These are phyloP conservation scores for Neonothopanus nambi DNA, from an alignment of 1,284 basidiomycete genomes.

Conservation along the genomic window DNA sequence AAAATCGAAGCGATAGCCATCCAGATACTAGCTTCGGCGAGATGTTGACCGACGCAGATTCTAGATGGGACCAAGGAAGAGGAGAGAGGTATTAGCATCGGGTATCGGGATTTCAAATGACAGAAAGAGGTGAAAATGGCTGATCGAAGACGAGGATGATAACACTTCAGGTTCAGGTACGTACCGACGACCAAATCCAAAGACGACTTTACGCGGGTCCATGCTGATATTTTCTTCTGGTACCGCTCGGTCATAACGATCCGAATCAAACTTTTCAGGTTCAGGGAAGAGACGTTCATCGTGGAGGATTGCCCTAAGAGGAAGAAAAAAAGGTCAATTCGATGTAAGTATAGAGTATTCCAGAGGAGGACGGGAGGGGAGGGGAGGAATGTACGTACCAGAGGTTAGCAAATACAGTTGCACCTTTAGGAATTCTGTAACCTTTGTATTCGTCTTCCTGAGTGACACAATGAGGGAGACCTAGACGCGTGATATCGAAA, in stretches of 20 bases:
- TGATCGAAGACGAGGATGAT: too few species aligned
- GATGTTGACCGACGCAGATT: constrained; percentile 5
- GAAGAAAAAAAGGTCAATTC: not conserved
- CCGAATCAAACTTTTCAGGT: not conserved
- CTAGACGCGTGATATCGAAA: not conserved
- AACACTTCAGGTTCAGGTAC: too few species aligned
- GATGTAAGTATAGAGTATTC: too few species aligned
- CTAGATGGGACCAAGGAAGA: not conserved
- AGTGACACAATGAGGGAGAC: not conserved
- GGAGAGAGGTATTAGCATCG: too few species aligned
- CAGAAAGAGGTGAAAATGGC: too few species aligned
- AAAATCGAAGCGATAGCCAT: not conserved
- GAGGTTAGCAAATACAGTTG: not conserved
- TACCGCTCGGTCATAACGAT: not conserved
- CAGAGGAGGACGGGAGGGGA: too few species aligned
- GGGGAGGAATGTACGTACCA: not conserved
- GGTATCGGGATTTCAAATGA: too few species aligned
- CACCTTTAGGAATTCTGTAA: constrained; percentile 3
- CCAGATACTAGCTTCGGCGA: constrained; percentile 4
- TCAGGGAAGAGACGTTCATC: not conserved
- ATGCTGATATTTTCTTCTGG: not conserved
- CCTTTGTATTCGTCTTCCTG: constrained; percentile 1
- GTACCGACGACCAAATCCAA: constrained; percentile 15
- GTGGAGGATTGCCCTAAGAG: not conserved
- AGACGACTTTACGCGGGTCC: constrained; percentile 9